These are phyloP conservation scores for Stagonosporopsis rhizophila DNA, from an alignment of 2,329 filamentous ascomycete genomes.

Conservation along the genomic window DNA sequence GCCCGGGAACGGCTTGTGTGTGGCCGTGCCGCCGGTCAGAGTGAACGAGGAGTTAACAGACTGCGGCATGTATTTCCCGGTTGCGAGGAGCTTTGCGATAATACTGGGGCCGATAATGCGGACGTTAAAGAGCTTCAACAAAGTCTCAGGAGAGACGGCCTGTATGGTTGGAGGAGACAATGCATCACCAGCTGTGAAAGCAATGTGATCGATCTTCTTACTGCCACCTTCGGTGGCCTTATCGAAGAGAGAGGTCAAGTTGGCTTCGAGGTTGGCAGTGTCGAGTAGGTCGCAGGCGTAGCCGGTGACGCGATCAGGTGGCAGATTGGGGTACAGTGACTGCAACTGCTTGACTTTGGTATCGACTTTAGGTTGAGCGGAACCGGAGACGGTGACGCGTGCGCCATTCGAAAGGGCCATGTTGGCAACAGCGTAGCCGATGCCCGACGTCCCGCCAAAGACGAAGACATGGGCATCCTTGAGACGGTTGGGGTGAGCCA, in stretches of 20 bases:
- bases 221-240: slow-evolving; percentile 34
- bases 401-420: slow-evolving; percentile 63
- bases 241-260: slow-evolving; percentile 37
- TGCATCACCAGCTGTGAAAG: slow-evolving; percentile 39
- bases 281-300: slow-evolving; percentile 40
- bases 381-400: slow-evolving; percentile 66
- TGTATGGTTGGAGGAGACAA: slow-evolving; percentile 29
- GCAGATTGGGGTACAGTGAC: slow-evolving; percentile 46
- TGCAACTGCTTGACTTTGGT: slow-evolving; percentile 57
- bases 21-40: slow-evolving; percentile 50
- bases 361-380: slow-evolving; percentile 59
- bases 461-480: slow-evolving; percentile 61
- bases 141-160: slow-evolving; percentile 32
- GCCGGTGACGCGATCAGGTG: slow-evolving; percentile 30
- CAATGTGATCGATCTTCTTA: slow-evolving; percentile 45
- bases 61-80: slow-evolving; percentile 43
- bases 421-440: slow-evolving; percentile 68
- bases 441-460: slow-evolving; percentile 70
- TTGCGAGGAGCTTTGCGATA: slow-evolving; percentile 51
- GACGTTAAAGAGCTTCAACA: slow-evolving; percentile 37
- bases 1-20: slow-evolving; percentile 43
- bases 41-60: slow-evolving; percentile 47
- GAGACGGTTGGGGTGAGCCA: slow-evolving; percentile 57
- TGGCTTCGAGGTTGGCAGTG: slow-evolving; percentile 34
- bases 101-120: slow-evolving; percentile 47